phyloP scores from a whole-genome alignment of 2,329 filamentous ascomycete species.

The Sarocladium strictum region DNA sequence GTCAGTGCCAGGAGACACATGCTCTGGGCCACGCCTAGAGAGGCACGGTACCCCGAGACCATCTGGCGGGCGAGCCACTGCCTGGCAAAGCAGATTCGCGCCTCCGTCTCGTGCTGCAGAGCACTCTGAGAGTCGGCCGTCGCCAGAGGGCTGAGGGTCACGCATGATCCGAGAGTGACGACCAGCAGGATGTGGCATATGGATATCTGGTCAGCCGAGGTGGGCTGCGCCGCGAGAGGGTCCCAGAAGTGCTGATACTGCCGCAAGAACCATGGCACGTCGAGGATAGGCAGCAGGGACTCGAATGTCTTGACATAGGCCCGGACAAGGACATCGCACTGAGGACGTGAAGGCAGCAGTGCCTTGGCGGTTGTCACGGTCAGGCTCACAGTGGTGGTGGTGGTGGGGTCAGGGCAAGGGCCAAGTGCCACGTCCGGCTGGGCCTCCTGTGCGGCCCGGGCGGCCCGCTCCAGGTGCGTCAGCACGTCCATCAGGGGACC shows the following conservation, averaged over 20 bases:
- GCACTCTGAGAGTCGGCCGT: neutral
- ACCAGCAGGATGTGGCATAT: neutral
- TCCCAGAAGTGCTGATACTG: conserved; percentile 40
- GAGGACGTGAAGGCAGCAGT: conserved; percentile 20
- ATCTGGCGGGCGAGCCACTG: conserved; percentile 16
- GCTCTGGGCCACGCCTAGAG: conserved; percentile 18
- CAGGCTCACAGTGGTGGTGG: neutral
- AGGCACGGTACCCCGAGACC: conserved; percentile 5
- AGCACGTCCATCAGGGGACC: neutral
- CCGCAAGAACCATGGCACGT: conserved; percentile 43
- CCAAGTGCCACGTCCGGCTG: neutral
- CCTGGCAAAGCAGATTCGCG: conserved; percentile 18
- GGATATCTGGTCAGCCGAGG: neutral
- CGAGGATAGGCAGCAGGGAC: conserved; percentile 45
- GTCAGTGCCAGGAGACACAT: conserved; percentile 25
- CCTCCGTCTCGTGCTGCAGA: conserved; percentile 3
- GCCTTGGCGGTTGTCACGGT: neutral
- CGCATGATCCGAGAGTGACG: conserved; percentile 13
- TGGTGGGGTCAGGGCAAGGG: neutral
- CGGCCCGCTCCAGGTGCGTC: neutral
- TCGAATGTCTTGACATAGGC: conserved; percentile 45
- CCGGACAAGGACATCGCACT: conserved; percentile 34
- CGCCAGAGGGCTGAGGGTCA: conserved; percentile 16
- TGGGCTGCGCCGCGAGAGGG: neutral
- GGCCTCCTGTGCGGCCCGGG: neutral